Conservation (phyloP, 176 grass and related monocot species). For the Rhynchospora tenuis region DNA sequence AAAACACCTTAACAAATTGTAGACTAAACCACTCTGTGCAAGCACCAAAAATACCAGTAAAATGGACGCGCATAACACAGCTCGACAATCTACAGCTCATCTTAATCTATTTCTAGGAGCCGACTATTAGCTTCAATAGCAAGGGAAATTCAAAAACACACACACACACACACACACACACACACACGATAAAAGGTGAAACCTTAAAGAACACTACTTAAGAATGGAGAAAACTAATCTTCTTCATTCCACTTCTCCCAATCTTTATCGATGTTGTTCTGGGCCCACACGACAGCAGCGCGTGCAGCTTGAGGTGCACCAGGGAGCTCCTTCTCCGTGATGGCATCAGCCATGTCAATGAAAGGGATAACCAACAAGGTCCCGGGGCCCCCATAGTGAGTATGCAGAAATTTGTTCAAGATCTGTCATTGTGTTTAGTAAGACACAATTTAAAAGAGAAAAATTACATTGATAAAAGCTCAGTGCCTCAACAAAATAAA, state of each 20-base stretch:
- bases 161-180: no score
- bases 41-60: not conserved
- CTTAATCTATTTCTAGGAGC: slow-evolving; percentile 3
- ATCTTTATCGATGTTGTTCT: slow-evolving; percentile 76
- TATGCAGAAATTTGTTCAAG: slow-evolving; percentile 42
- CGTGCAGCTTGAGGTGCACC: slow-evolving; percentile 67
- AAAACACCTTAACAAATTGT: not conserved
- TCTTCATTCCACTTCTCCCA: slow-evolving; percentile 76
- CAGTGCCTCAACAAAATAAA: not conserved
- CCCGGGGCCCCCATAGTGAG: slow-evolving; percentile 68
- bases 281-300: slow-evolving; percentile 61
- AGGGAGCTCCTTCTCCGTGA: slow-evolving; percentile 54
- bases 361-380: slow-evolving; percentile 80
- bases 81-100: not conserved
- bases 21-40: not conserved
- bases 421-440: slow-evolving; percentile 39
- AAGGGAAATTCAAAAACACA: no score
- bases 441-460: not conserved
- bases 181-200: not conserved
- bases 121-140: not conserved
- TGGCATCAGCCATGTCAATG: slow-evolving; percentile 69
- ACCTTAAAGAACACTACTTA: no score
- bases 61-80: not conserved
- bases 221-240: not conserved
- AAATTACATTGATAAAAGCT: not conserved